Percentiles rank a stretch among this genome's conserved stretches.
Conservation (phyloP, 2,329 filamentous ascomycete species). For the Monilinia fructigena region DNA sequence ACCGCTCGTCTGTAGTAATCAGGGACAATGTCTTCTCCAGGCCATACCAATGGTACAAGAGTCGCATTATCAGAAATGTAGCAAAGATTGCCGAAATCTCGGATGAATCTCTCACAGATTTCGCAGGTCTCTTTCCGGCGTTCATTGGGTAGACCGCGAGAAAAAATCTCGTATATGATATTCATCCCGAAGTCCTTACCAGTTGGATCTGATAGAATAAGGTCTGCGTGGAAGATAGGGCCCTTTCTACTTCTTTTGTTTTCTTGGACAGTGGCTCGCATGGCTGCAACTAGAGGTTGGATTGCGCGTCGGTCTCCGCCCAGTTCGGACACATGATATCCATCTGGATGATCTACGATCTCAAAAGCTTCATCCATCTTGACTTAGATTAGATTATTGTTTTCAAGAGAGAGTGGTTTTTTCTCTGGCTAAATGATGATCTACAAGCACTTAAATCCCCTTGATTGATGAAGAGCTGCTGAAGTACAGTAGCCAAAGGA, state of each 20-base stretch:
- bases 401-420: too few species aligned
- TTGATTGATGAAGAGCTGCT: background rate
- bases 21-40: constrained; percentile 10
- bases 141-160: background rate
- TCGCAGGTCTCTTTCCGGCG: constrained; percentile 10
- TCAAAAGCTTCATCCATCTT: constrained; percentile 20
- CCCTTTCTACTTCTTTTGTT: background rate
- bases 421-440: background rate
- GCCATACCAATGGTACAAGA: constrained; percentile 17
- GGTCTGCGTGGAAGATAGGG: constrained; percentile 13
- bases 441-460: background rate
- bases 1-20: constrained; percentile 12
- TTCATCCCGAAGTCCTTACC: constrained; percentile 7
- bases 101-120: constrained; percentile 12
- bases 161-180: constrained; percentile 15
- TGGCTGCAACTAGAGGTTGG: constrained; percentile 9
- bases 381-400: too few species aligned
- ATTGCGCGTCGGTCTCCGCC: constrained; percentile 12
- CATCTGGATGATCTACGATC: constrained; percentile 10
- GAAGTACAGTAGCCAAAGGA: background rate
- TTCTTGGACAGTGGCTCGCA: background rate
- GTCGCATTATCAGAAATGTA: background rate
- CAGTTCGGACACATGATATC: constrained; percentile 7
- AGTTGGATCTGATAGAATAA: background rate
- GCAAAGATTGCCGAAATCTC: constrained; percentile 15